Conservation (phyloP, 2,329 filamentous ascomycete species). For the Cladosporium cucumerinum region DNA sequence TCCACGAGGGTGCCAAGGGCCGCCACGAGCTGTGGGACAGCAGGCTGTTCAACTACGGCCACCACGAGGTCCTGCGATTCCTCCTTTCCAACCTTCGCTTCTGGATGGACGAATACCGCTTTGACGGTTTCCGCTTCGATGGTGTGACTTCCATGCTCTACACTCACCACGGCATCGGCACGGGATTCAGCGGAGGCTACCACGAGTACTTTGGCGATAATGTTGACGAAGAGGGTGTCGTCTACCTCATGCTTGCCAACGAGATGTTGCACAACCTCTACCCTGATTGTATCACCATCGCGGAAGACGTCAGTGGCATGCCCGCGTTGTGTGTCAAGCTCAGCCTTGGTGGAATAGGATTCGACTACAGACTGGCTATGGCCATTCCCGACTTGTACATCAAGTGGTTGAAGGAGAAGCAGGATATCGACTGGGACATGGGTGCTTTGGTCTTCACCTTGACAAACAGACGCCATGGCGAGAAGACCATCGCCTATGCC, state of each 20-base stretch:
- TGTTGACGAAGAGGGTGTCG: constrained; percentile 90
- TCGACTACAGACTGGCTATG: constrained; percentile 97
- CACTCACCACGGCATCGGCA: constrained; percentile 91
- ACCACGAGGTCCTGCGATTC: constrained; percentile 93
- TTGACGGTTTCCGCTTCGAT: constrained; percentile 97
- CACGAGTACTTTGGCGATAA: constrained; percentile 92
- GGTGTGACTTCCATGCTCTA: constrained; percentile 99
- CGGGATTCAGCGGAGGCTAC: constrained; percentile 96
- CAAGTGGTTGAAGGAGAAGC: constrained; percentile 92
- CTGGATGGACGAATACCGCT: constrained; percentile 98
- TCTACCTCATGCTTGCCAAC: constrained; percentile 94
- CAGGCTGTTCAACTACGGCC: constrained; percentile 93
- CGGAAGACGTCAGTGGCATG: constrained; percentile 98
- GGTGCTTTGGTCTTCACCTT: constrained; percentile 79
- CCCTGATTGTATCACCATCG: constrained; percentile 82
- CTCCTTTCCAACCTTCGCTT: constrained; percentile 91
- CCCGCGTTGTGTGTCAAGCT: constrained; percentile 88
- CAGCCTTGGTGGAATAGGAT: constrained; percentile 84
- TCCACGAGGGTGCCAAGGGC: constrained; percentile 81
- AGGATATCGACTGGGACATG: constrained; percentile 90
- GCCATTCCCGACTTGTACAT: constrained; percentile 98
- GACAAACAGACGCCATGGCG: constrained; percentile 87
- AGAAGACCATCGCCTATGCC: constrained; percentile 97
- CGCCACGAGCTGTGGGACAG: constrained; percentile 94
- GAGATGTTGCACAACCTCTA: constrained; percentile 92